These are phyloP conservation scores for Pestalotiopsis sp. DNA, from an alignment of 2,329 filamentous ascomycete genomes.

Conservation along the genomic window DNA sequence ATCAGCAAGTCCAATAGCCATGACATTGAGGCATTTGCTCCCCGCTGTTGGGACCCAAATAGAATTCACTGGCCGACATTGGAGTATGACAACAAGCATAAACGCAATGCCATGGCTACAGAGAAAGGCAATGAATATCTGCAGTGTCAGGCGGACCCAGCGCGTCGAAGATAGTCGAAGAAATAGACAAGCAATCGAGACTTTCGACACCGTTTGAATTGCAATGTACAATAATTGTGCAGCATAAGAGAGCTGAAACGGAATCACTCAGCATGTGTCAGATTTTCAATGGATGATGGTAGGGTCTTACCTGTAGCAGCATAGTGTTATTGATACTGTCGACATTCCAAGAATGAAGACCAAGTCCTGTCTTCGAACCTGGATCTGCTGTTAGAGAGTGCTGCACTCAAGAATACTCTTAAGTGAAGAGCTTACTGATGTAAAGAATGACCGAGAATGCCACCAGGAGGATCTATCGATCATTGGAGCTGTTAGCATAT, in stretches of 20 bases:
- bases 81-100: neutral
- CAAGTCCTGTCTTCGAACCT: neutral
- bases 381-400: neutral
- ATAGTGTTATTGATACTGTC: neutral
- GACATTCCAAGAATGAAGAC: neutral
- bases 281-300: neutral
- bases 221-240: neutral
- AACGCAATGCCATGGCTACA: neutral
- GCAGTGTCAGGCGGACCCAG: neutral
- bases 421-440: neutral
- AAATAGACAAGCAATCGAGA: conserved; percentile 2
- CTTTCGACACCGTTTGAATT: neutral
- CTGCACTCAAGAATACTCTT: neutral
- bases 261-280: neutral
- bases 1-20: neutral
- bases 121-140: neutral
- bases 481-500: neutral
- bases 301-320: neutral
- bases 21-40: neutral
- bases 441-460: neutral
- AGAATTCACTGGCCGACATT: conserved; percentile 5
- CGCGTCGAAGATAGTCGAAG: neutral
- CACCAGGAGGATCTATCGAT: neutral
- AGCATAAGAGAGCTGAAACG: neutral
- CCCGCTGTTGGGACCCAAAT: neutral